phyloP scores from a whole-genome alignment of 2,329 filamentous ascomycete genomes.

The Lachnellula willkommii region DNA sequence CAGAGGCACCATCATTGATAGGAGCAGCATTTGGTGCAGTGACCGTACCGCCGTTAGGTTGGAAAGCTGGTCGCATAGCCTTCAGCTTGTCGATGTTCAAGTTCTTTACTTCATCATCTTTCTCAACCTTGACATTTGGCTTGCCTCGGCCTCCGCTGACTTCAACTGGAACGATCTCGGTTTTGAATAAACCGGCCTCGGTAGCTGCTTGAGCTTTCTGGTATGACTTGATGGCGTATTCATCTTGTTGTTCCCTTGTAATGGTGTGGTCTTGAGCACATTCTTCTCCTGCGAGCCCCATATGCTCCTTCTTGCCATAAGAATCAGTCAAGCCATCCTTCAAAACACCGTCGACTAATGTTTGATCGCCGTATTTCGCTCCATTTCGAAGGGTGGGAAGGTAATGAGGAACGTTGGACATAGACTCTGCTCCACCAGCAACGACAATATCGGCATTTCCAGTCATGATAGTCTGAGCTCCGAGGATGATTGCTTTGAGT shows the following conservation, averaged over 20 bases:
- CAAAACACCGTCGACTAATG: constrained; percentile 82
- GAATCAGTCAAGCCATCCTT: constrained; percentile 94
- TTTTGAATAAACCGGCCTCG: constrained; percentile 71
- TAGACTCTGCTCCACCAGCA: constrained; percentile 92
- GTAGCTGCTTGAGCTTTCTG: constrained; percentile 86
- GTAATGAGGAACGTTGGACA: constrained; percentile 98
- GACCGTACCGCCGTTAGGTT: constrained; percentile 75
- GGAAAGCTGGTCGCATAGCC: constrained; percentile 78
- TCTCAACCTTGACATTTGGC: constrained; percentile 71
- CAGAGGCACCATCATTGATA: constrained; percentile 89
- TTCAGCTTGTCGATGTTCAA: constrained; percentile 79
- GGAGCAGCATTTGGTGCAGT: constrained; percentile 96
- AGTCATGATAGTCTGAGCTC: constrained; percentile 94
- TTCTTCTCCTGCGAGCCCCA: constrained; percentile 90
- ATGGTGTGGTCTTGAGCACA: constrained; percentile 81
- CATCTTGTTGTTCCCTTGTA: constrained; percentile 80
- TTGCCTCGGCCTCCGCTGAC: constrained; percentile 86
- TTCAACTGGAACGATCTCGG: constrained; percentile 86
- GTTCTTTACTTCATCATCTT: constrained; percentile 96
- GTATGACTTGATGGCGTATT: constrained; percentile 93
- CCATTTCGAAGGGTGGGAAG: constrained; percentile 80
- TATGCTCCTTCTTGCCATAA: constrained; percentile 88
- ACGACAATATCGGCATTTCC: constrained; percentile 90
- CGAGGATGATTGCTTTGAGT: constrained; percentile 90
- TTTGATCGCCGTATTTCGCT: constrained; percentile 90